Evolutionary conservation across 805 yeast genomes (phyloP), one percentile per base, ranked within the genome.

Genomic region (Metschnikowia gruessii): DNA sequence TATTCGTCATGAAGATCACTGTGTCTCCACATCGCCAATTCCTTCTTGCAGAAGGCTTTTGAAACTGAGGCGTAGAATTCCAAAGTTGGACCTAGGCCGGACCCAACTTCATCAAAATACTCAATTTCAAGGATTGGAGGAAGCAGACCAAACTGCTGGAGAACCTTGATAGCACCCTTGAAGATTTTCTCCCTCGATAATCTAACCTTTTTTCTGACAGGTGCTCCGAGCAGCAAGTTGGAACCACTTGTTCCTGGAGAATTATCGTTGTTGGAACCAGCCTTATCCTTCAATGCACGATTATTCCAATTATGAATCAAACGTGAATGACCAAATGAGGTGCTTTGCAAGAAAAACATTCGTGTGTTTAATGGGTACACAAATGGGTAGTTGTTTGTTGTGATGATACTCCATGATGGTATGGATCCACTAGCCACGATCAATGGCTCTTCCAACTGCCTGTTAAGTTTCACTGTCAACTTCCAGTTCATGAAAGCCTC

Each of bases 81-180:
- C 52, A 91, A 71, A 0, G 99, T 92, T 3, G 99, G 99, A 0
- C 99, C 99, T 37, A 90, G 68, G 0, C 99, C 99, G 0, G 96
- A 84, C n/a, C 98, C 99, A 6, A 77, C 96, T 62, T 92, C 99
- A 53, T 85, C 90, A 52, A 76, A 81, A 58, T 86, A 92, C 61
- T 91, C 96, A 46, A 94, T 82, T 57, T 92, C 98, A 18, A 92
- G 67, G 4, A 87, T 72, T 24, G 89, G 85, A 1, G 96, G 90
- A n/a, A 83, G 76, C 0, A 86, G 68, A 0, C 94, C 95, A 61
- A 88, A 85, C 41, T 79, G 69, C 37, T 81, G 84, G 64, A 94
- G 69, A 1, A 91, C 85, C 57, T 87, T 87, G 42, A 86, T 64
- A 0, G 96, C 95, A 49, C 94, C 84, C 51, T 82, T 81, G 40